Percentiles rank a stretch among this genome's conserved stretches.
Evolutionary conservation across 495 filamentous ascomycete genomes (phyloP).

Genomic region (Penicillium ucsense): DNA sequence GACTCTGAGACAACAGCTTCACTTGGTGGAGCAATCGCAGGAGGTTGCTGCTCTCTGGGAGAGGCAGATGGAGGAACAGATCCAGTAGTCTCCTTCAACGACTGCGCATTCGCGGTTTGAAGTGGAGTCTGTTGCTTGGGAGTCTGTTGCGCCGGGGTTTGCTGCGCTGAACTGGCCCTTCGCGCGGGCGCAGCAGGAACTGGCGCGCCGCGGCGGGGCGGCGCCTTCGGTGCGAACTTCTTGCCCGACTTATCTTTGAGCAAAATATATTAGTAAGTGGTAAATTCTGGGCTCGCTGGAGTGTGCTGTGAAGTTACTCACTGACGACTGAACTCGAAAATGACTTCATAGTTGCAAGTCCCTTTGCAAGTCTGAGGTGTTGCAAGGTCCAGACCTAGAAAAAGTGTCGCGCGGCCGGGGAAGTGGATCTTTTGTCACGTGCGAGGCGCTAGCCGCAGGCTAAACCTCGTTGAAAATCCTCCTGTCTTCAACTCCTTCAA

Average conservation of each 20-base stretch:
- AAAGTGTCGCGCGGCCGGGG: conserved; percentile 10
- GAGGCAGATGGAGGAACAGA: conserved; percentile 13
- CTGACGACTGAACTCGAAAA: conserved; percentile 51
- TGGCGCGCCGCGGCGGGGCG: conserved; percentile 33
- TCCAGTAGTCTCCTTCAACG: conserved; percentile 14
- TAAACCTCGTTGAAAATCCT: conserved; percentile 35
- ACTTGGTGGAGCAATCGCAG: conserved; percentile 5
- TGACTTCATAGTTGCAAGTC: conserved; percentile 36
- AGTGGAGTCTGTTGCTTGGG: conserved; percentile 14
- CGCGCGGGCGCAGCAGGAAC: conserved; percentile 24
- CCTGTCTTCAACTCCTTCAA: conserved; percentile 26
- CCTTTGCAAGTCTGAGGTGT: conserved; percentile 7
- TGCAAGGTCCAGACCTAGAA: conserved; percentile 3
- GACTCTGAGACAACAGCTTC: conserved; percentile 5
- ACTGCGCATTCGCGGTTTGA: background rate
- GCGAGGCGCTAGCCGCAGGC: conserved; percentile 24
- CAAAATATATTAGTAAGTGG: conserved; percentile 1
- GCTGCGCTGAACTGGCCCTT: conserved; percentile 30
- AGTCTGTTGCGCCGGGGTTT: conserved; percentile 24
- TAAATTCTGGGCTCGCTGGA: background rate
- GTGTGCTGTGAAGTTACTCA: conserved; percentile 17
- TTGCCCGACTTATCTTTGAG: conserved; percentile 43
- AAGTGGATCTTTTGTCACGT: conserved; percentile 20
- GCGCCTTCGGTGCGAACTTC: conserved; percentile 46
- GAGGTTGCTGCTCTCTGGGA: conserved; percentile 11